phyloP scores from a whole-genome alignment of 208 protist species.

The Trypanosoma grayi region DNA sequence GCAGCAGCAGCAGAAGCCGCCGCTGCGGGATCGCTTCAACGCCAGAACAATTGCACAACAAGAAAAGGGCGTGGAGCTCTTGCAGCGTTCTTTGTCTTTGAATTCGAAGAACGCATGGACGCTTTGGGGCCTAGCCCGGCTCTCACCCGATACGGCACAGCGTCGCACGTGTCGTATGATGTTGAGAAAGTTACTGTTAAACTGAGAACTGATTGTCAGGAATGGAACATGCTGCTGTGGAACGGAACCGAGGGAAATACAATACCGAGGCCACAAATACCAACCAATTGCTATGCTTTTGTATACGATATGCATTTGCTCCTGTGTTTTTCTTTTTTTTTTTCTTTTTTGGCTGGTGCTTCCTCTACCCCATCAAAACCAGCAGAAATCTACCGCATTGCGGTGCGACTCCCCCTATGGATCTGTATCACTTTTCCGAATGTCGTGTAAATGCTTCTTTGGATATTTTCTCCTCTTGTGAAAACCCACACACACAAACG shows the following conservation, averaged over 20 bases:
- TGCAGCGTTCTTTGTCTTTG: constrained; percentile 33
- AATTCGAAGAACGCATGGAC: constrained; percentile 51
- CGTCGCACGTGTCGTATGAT: constrained; percentile 24
- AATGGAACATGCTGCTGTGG: not conserved
- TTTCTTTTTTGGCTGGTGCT: constrained; percentile 7
- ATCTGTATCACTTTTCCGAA: no score
- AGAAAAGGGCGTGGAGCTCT: constrained; percentile 24
- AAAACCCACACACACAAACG: no score
- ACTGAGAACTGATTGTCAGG: not conserved
- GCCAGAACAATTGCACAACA: not conserved
- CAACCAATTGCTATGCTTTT: no score
- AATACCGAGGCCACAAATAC: no score
- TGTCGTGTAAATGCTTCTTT: no score
- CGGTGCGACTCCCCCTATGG: no score
- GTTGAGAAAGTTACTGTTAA: constrained; percentile 17
- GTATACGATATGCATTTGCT: no score
- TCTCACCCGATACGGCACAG: constrained; percentile 16
- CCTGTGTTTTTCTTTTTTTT: constrained; percentile 22
- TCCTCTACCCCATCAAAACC: not conserved
- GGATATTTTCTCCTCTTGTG: no score
- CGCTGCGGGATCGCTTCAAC: no score
- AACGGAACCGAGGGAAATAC: not conserved
- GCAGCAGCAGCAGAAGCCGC: no score
- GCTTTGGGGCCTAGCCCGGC: constrained; percentile 35
- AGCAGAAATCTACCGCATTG: no score